Conservation (phyloP, 2,329 filamentous ascomycete genomes). For the Zalaria obscura region DNA sequence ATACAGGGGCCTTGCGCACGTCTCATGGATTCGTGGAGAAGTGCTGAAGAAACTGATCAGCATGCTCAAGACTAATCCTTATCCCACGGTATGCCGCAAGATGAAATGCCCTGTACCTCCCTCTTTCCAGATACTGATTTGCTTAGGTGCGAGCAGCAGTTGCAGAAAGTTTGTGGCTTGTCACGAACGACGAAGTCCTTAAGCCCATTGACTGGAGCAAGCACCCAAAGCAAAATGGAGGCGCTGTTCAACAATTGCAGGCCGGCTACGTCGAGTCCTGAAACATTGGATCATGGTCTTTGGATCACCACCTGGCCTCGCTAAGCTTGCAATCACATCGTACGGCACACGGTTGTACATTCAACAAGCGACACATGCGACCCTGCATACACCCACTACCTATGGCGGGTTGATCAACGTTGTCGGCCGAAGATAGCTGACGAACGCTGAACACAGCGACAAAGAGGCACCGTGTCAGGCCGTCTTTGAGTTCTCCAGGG, state of each 20-base stretch:
- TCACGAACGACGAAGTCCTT: conserved; percentile 19
- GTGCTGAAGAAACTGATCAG: conserved; percentile 56
- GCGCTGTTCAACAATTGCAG: neutral
- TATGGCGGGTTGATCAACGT: too few relatives aligned
- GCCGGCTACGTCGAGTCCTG: neutral
- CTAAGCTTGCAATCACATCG: too few relatives aligned
- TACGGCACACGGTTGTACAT: too few relatives aligned
- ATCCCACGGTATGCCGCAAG: conserved; percentile 51
- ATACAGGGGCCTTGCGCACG: conserved; percentile 55
- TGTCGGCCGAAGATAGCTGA: too few relatives aligned
- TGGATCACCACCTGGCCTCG: too few relatives aligned
- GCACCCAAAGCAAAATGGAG: neutral
- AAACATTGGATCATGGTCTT: neutral
- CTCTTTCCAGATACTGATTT: neutral
- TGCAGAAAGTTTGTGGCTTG: conserved; percentile 25
- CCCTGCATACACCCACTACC: too few relatives aligned
- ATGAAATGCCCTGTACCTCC: neutral
- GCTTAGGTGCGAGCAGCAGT: conserved; percentile 35
- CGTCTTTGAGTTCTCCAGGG: too few relatives aligned
- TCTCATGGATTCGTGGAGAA: conserved; percentile 35
- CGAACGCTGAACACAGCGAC: too few relatives aligned
- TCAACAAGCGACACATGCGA: too few relatives aligned
- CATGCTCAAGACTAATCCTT: conserved; percentile 62
- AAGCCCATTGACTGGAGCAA: conserved; percentile 11
- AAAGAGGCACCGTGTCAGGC: too few relatives aligned